Conservation (phyloP, 169 alveolate species). For the Cardiosporidium cionae region DNA sequence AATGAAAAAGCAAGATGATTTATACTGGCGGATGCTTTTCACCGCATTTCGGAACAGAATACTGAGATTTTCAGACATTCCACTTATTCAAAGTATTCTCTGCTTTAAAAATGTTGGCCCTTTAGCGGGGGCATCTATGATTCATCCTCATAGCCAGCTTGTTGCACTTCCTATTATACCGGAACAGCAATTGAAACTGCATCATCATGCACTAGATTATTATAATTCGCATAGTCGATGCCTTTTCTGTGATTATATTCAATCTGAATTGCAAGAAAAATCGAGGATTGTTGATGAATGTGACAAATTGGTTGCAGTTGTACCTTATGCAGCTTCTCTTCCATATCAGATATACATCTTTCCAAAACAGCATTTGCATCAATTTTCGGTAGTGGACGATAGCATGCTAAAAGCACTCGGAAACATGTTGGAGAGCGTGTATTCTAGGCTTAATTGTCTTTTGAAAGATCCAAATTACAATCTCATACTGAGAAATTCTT, state of each 20-base stretch:
- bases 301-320: constrained; percentile 1
- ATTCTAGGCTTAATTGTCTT: background rate
- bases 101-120: constrained; percentile 1
- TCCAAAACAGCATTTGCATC: background rate
- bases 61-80: background rate
- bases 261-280: background rate
- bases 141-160: constrained; percentile 1
- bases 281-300: background rate
- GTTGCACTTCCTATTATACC: constrained; percentile 1
- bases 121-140: constrained; percentile 1
- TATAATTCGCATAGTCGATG: background rate
- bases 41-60: background rate
- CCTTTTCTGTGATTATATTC: constrained; percentile 5
- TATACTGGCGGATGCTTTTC: constrained; percentile 1
- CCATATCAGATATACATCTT: constrained; percentile 1
- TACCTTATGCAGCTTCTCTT: constrained; percentile 1
- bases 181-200: background rate
- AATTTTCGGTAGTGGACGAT: background rate
- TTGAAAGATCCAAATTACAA: background rate
- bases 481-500: background rate
- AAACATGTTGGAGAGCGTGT: background rate
- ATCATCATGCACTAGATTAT: background rate
- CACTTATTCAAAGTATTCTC: constrained; percentile 2
- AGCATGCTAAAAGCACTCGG: background rate
- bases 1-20: background rate